Conservation (phyloP, 2,329 filamentous ascomycete genomes). For the Venturia nashicola region DNA sequence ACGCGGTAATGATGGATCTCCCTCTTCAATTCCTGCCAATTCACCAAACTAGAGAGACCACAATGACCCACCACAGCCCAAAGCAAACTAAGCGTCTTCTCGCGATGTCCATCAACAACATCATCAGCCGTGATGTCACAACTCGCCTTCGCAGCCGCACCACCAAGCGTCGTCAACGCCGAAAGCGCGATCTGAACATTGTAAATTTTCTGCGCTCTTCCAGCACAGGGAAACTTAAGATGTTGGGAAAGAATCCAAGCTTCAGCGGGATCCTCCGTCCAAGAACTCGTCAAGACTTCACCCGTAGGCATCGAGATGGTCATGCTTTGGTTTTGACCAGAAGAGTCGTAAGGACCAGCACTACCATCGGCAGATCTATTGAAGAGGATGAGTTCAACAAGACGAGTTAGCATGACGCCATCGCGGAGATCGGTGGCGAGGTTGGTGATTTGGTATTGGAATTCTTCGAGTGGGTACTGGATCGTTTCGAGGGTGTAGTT, state of each 20-base stretch:
- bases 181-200: slow-evolving; percentile 47
- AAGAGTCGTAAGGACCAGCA: slow-evolving; percentile 7
- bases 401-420: slow-evolving; percentile 45
- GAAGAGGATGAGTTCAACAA: slow-evolving; percentile 41
- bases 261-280: slow-evolving; percentile 13
- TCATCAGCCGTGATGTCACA: slow-evolving; percentile 40
- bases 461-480: slow-evolving; percentile 47
- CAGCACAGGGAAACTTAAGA: slow-evolving; percentile 44
- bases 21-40: slow-evolving; percentile 40
- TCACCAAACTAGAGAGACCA: slow-evolving; percentile 41
- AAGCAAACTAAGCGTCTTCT: slow-evolving; percentile 49
- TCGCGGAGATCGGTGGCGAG: slow-evolving; percentile 51
- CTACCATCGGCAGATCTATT: slow-evolving; percentile 12
- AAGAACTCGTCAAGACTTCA: slow-evolving; percentile 28
- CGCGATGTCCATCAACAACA: slow-evolving; percentile 51
- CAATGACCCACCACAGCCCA: slow-evolving; percentile 48
- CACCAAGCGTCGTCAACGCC: slow-evolving; percentile 34
- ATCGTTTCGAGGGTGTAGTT: slow-evolving; percentile 42
- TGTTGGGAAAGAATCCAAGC: slow-evolving; percentile 41
- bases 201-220: slow-evolving; percentile 43
- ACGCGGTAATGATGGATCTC: slow-evolving; percentile 35
- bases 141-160: slow-evolving; percentile 28
- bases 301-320: slow-evolving; percentile 34
- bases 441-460: slow-evolving; percentile 44
- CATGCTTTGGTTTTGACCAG: slow-evolving; percentile 28